Base-by-base conservation (phyloP, 164 flowering plant species). In the Vitis amurensis region DNA sequence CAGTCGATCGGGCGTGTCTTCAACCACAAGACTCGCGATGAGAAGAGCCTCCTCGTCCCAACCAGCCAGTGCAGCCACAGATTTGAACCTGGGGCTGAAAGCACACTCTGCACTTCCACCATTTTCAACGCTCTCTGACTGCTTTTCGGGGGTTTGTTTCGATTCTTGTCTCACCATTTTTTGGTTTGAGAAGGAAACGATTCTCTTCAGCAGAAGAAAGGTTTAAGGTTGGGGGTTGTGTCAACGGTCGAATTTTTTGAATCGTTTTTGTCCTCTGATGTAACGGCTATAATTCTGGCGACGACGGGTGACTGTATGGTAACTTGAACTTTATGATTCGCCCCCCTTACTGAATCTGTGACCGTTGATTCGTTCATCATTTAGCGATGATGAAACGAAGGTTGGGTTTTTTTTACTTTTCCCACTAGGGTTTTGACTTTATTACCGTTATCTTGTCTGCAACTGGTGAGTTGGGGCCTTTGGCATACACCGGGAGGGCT, bases 1-100 rank as follows among this genome's bases (percentile, higher is more conserved):
- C 49, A 79, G 80, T 49, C 88, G 79, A 15, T 87, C 94, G 2
- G 97, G 97, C 13, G 98, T 94, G 75, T 94, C 98, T 23, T 92
- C 94, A 5, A 91, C 95, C 49, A 88, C 76, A n/a, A 86, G 77
- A 58, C 77, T 78, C 2, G 97, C 94, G 15, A 87, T 62, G n/a
- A 91, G 58, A 53, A 94, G 81, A 0, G 94, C 79, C 65, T 94
- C 97, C 77, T 92, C 98, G 66, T 92, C 97, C 95, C 95, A 90
- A 51, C 95, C 97, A 8, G 97, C 98, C 97, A 89, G 87, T 29
- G 86, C 97, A 0, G 89, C 94, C 62, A 84, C 88, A 8, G 97
- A 89, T 71, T 84, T 81, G 82, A 94, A 91, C 68, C 97, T 63
- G 11, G 97, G 97, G 61, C 92, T 92, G 74, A 94, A 77, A 30